Conservation (phyloP, 2,329 filamentous ascomycete genomes). For the Alternaria burnsii region DNA sequence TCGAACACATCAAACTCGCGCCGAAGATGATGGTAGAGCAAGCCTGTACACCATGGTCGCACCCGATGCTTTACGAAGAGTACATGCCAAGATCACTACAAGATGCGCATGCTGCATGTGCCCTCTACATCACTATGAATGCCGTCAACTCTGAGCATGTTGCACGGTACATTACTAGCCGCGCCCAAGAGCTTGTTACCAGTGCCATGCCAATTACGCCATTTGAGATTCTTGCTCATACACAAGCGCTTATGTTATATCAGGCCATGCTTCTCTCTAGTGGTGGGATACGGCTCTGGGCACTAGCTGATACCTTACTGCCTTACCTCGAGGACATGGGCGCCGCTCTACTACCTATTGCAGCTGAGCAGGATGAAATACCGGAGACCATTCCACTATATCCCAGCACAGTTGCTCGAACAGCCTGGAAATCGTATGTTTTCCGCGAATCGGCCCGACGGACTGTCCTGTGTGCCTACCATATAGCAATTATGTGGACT, state of each 20-base stretch:
- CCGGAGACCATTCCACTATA: slow-evolving; percentile 48
- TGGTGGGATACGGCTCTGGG: slow-evolving; percentile 31
- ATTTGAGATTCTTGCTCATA: slow-evolving; percentile 35
- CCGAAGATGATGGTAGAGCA: slow-evolving; percentile 57
- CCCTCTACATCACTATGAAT: slow-evolving; percentile 62
- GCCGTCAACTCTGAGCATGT: slow-evolving; percentile 59
- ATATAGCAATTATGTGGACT: slow-evolving; percentile 49
- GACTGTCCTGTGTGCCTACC: slow-evolving; percentile 60
- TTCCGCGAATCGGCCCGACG: slow-evolving; percentile 64
- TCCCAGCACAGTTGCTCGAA: slow-evolving; percentile 45
- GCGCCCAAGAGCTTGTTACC: slow-evolving; percentile 55
- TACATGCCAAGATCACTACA: slow-evolving; percentile 62
- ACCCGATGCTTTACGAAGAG: slow-evolving; percentile 61
- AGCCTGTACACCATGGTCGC: slow-evolving; percentile 63
- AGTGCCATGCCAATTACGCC: slow-evolving; percentile 18
- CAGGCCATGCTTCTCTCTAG: slow-evolving; percentile 40
- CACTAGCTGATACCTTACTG: slow-evolving; percentile 27
- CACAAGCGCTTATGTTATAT: slow-evolving; percentile 44
- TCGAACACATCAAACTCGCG: slow-evolving; percentile 37
- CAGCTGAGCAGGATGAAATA: slow-evolving; percentile 24
- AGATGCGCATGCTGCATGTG: slow-evolving; percentile 64
- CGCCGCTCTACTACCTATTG: slow-evolving; percentile 10
- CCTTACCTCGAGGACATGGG: slow-evolving; percentile 28
- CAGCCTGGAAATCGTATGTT: slow-evolving; percentile 63
- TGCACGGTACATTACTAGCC: slow-evolving; percentile 58